Conservation (phyloP, 2,329 filamentous ascomycete genomes). For the Alternaria brassicae region DNA sequence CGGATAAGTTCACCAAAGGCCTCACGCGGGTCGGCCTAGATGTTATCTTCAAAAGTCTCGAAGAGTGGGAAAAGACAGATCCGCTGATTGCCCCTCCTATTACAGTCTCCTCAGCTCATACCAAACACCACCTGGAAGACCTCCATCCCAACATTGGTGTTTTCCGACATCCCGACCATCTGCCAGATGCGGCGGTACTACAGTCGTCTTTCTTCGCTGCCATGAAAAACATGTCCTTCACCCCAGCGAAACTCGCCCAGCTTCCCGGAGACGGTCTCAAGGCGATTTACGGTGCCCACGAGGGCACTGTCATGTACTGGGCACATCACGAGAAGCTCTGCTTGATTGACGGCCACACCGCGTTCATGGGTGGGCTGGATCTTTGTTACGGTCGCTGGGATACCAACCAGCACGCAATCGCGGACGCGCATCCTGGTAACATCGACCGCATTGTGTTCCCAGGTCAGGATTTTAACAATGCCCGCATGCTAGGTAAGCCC, state of each 20-base stretch:
- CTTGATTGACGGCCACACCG: conserved; percentile 76
- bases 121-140: conserved; percentile 77
- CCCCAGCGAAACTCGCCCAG: conserved; percentile 64
- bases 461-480: conserved; percentile 93
- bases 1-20: conserved; percentile 51
- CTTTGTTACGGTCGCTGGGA: conserved; percentile 88
- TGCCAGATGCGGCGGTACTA: conserved; percentile 74
- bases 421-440: conserved; percentile 81
- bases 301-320: conserved; percentile 87
- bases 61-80: conserved; percentile 55
- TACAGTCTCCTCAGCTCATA: conserved; percentile 72
- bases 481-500: conserved; percentile 72
- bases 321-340: conserved; percentile 93
- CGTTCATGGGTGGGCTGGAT: conserved; percentile 92
- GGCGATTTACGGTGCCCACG: conserved; percentile 79
- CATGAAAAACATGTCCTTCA: conserved; percentile 64
- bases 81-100: conserved; percentile 54
- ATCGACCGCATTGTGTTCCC: conserved; percentile 80
- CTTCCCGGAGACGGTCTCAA: conserved; percentile 77
- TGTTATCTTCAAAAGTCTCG: conserved; percentile 55
- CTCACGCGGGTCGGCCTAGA: conserved; percentile 53
- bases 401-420: conserved; percentile 83
- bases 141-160: conserved; percentile 86
- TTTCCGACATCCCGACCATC: conserved; percentile 88
- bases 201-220: conserved; percentile 63